phyloP scores from a whole-genome alignment of 2,329 filamentous ascomycete species.

The Lachnellula occidentalis region DNA sequence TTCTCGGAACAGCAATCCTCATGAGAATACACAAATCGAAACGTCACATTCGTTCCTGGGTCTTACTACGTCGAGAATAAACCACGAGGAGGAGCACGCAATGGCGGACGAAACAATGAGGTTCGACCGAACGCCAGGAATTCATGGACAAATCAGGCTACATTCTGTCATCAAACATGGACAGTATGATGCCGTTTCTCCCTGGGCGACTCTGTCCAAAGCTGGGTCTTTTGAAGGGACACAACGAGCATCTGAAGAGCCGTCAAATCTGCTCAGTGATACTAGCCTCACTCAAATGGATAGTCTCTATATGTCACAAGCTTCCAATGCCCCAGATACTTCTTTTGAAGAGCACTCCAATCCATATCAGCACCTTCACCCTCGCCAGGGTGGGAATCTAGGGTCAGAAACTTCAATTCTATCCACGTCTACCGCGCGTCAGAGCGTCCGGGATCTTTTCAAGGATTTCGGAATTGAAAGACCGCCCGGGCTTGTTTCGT shows the following conservation, averaged over 20 bases:
- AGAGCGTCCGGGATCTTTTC: constrained; percentile 44
- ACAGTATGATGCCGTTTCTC: constrained; percentile 13
- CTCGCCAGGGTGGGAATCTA: constrained; percentile 9
- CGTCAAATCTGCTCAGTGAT: constrained; percentile 4
- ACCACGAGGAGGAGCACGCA: constrained; percentile 25
- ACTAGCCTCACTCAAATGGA: constrained; percentile 11
- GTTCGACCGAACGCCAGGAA: constrained; percentile 11
- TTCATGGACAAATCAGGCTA: constrained; percentile 9
- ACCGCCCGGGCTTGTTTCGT: constrained; percentile 36
- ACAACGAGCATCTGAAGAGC: not conserved
- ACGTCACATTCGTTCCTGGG: constrained; percentile 28
- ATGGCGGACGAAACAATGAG: constrained; percentile 4
- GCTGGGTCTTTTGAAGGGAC: not conserved
- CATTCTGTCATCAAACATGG: constrained; percentile 1
- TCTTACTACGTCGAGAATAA: constrained; percentile 20
- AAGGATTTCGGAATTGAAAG: constrained; percentile 41
- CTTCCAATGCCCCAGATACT: constrained; percentile 2
- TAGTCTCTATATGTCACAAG: constrained; percentile 16
- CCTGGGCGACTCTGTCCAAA: constrained; percentile 4
- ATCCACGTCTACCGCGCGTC: constrained; percentile 33
- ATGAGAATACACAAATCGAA: constrained; percentile 24
- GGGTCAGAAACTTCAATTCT: constrained; percentile 16
- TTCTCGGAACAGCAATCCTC: constrained; percentile 21
- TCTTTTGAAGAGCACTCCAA: not conserved
- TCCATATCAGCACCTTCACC: constrained; percentile 4